Conservation (phyloP, 257 asterid species). For the Solanum acaule region DNA sequence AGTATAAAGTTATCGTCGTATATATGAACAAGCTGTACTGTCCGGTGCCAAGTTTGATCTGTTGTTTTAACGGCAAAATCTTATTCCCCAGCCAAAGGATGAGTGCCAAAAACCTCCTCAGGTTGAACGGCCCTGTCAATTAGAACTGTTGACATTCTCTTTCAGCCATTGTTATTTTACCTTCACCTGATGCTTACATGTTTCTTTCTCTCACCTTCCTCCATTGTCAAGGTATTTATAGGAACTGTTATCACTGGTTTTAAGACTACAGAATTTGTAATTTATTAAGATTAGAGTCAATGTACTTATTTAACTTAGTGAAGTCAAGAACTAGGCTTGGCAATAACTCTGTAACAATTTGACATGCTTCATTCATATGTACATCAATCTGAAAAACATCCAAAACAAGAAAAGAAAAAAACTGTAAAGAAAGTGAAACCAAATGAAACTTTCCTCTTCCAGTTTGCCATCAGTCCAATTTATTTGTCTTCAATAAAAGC, state of each 20-base stretch:
- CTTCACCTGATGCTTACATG: too few species aligned
- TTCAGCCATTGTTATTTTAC: not conserved
- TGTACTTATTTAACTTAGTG: not conserved
- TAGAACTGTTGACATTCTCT: not conserved
- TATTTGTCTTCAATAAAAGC: not conserved
- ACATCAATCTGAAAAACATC: not conserved
- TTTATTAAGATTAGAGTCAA: not conserved
- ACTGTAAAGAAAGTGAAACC: not conserved
- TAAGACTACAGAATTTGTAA: not conserved
- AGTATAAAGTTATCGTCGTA: not conserved
- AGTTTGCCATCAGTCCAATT: not conserved
- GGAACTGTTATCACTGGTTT: not conserved
- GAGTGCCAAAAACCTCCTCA: not conserved
- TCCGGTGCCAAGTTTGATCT: not conserved
- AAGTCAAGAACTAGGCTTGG: not conserved
- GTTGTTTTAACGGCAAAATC: not conserved
- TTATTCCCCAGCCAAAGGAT: not conserved
- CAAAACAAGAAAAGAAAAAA: not conserved
- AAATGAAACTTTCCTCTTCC: not conserved
- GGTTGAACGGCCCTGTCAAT: not conserved
- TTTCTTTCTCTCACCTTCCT: too few species aligned
- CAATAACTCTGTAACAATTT: not conserved
- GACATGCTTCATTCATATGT: not conserved
- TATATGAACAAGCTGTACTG: not conserved
- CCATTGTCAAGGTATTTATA: not conserved